Conservation (phyloP, 768 basidiomycete species). For the Pseudohyphozyma bogoriensis region DNA sequence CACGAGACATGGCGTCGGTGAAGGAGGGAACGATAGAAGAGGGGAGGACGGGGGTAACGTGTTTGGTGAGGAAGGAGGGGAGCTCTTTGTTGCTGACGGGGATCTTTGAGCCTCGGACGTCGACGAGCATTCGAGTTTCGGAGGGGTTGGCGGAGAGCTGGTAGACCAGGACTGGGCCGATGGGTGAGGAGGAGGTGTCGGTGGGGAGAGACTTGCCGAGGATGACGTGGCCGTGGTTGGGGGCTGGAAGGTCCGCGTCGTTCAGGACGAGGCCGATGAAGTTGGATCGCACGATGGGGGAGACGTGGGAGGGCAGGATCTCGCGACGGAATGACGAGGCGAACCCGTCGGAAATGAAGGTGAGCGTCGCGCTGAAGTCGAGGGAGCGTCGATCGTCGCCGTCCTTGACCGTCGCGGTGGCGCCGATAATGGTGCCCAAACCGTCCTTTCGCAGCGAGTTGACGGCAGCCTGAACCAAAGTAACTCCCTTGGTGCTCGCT, state of each 20-base stretch:
- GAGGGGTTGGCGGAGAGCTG: constrained; percentile 62
- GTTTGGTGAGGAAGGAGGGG: constrained; percentile 58
- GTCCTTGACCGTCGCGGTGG: constrained; percentile 49
- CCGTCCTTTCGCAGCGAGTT: constrained; percentile 58
- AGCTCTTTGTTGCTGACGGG: constrained; percentile 45
- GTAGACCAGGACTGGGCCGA: constrained; percentile 85
- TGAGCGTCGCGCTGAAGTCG: constrained; percentile 60
- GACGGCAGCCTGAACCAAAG: constrained; percentile 75
- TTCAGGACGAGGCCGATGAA: constrained; percentile 80
- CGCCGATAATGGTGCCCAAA: constrained; percentile 53
- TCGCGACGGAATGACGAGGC: constrained; percentile 71
- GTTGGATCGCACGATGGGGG: constrained; percentile 47
- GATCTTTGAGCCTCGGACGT: constrained; percentile 74
- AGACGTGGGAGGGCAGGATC: constrained; percentile 49
- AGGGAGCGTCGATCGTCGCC: constrained; percentile 21
- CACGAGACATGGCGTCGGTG: constrained; percentile 57
- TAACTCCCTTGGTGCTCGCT: constrained; percentile 52
- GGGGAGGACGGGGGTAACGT: constrained; percentile 76
- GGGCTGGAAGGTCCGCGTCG: constrained; percentile 47
- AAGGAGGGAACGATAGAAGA: constrained; percentile 56
- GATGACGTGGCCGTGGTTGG: constrained; percentile 38
- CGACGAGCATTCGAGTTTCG: constrained; percentile 88
- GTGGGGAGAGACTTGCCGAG: constrained; percentile 22
- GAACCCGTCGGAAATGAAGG: constrained; percentile 86
- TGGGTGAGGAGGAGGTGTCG: constrained; percentile 32